Base-by-base conservation (phyloP, 441 rosid genomes). In the Codiaeum variegatum region DNA sequence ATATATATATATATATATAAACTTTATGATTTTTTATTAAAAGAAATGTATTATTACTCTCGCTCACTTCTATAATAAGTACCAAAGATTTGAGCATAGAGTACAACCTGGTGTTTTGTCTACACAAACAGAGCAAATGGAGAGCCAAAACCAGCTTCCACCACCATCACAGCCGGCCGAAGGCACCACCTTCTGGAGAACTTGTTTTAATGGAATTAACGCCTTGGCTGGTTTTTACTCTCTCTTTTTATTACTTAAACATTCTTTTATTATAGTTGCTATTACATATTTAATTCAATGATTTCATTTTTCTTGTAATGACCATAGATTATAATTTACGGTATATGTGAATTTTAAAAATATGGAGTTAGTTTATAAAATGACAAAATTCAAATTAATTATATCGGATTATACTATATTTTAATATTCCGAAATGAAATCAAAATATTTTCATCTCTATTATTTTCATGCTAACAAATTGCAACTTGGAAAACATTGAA, bases 131-230 rank as follows among this genome's bases (percentile, higher is more conserved):
- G 49, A 42, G 69, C 49, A 59, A 56, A 70, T 79, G 79, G 86
- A 84, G 83, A 81, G 78, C 78, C 89, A 84, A 78, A 78, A 31
- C 66, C 80, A 78, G 58, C 63, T 60, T 34, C 60, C 75, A 42
- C 76, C 44, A 16, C 72, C 73, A 31, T 75, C 61, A 61, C 77
- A 81, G 63, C 70, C 51, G 7, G 52, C 4, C 76, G 68, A 70
- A 65, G 94, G 90, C 80, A 83, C 89, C 64, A 63, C 84, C 72
- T 85, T 87, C 76, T 80, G 86, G 34, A 75, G 84, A 63, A 87
- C 94, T 62, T 89, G 89, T 66, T 84, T 89, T 82, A 89, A 89
- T 79, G 94, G 90, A 63, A 70, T 89, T 77, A 89, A 89, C 61
- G 79, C 83, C 36, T 71, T 87, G 34, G 82, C 94, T 75, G 94